These are phyloP conservation scores for Lachancea thermotolerans DNA, from an alignment of 805 yeast genomes.

Conservation along the genomic window DNA sequence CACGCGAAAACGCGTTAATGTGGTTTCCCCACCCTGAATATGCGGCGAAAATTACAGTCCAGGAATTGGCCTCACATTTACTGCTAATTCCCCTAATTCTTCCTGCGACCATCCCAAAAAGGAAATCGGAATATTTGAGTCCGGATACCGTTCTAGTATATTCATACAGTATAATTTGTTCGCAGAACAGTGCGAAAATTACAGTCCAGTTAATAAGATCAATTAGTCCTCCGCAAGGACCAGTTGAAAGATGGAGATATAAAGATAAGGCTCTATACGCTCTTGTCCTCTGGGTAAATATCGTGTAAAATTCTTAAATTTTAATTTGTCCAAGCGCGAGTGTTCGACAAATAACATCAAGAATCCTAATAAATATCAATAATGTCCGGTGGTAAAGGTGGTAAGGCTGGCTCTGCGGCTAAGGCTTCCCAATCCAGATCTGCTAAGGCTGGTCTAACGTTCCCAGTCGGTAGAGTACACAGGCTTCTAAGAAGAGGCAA, in stretches of 20 bases:
- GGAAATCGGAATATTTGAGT: not conserved
- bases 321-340: too few relatives aligned
- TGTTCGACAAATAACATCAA: not conserved
- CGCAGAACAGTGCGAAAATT: not conserved
- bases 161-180: not conserved
- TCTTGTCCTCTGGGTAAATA: too few relatives aligned
- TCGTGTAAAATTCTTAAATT: too few relatives aligned
- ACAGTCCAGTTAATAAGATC: not conserved
- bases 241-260: not conserved
- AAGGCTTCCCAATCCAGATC: constrained; percentile 95
- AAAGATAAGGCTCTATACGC: not conserved
- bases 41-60: not conserved
- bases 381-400: constrained; percentile 65
- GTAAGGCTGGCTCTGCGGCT: constrained; percentile 86
- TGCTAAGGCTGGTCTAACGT: constrained; percentile 91
- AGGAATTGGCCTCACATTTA: not conserved
- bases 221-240: not conserved
- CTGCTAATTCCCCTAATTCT: not conserved
- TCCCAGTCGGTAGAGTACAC: constrained; percentile 98
- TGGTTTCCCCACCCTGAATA: not conserved
- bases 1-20: not conserved
- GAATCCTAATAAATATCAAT: not conserved
- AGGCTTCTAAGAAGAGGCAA: constrained; percentile 89
- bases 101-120: not conserved
- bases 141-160: not conserved